These are phyloP conservation scores for Prinsepia uniflora DNA, from an alignment of 306 rosid species.

Conservation along the genomic window DNA sequence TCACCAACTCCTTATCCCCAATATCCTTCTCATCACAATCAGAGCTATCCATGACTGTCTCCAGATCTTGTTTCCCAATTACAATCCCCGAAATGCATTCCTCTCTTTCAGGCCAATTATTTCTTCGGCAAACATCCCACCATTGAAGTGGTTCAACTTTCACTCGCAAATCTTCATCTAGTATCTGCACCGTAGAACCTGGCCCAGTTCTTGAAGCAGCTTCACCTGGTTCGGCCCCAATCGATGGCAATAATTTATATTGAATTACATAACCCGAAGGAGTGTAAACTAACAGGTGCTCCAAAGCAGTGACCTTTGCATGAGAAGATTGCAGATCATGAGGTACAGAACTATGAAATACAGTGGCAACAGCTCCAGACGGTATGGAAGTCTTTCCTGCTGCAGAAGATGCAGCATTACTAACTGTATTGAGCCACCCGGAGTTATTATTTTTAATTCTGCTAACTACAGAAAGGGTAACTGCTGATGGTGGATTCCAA, in stretches of 20 bases:
- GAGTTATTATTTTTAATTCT: slow-evolving; percentile 74
- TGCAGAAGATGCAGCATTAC: slow-evolving; percentile 83
- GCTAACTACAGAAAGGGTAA: slow-evolving; percentile 85
- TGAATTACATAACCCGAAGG: slow-evolving; percentile 86
- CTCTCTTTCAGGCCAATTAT: slow-evolving; percentile 88
- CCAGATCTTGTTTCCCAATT: slow-evolving; percentile 37
- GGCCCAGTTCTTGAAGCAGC: slow-evolving; percentile 45
- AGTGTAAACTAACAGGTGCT: slow-evolving; percentile 71
- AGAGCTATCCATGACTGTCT: slow-evolving; percentile 46
- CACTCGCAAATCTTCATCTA: slow-evolving; percentile 82
- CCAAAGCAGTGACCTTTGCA: slow-evolving; percentile 57
- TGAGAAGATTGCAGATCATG: slow-evolving; percentile 34
- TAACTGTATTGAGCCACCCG: slow-evolving; percentile 87
- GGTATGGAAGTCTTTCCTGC: slow-evolving; percentile 71
- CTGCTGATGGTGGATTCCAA: slow-evolving; percentile 63
- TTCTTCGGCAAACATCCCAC: slow-evolving; percentile 95
- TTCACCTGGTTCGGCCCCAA: slow-evolving; percentile 63
- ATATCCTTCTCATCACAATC: slow-evolving; percentile 41
- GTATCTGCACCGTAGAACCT: slow-evolving; percentile 54
- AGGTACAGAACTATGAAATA: slow-evolving; percentile 68
- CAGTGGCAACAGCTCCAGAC: slow-evolving; percentile 87
- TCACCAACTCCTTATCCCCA: slow-evolving; percentile 40
- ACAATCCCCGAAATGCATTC: slow-evolving; percentile 46
- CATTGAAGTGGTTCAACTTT: slow-evolving; percentile 90
- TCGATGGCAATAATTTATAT: slow-evolving; percentile 63